Conservation (phyloP, 2,329 filamentous ascomycete species). For the Chalaropsis thielavioides region DNA sequence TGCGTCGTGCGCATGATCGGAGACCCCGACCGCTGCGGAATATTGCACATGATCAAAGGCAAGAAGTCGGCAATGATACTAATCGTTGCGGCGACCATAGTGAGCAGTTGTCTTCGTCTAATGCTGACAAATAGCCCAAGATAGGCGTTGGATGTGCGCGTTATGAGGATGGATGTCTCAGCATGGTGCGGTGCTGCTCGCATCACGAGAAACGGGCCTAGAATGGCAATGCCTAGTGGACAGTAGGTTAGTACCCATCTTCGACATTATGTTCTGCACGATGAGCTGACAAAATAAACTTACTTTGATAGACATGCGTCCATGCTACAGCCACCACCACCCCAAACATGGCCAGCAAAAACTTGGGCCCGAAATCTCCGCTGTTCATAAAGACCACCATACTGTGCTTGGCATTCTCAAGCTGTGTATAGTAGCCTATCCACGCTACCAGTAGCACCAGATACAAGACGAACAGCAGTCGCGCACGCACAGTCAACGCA, state of each 20-base stretch:
- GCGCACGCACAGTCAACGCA: neutral
- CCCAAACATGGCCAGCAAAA: slow-evolving; percentile 12
- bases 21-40: slow-evolving; percentile 9
- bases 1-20: slow-evolving; percentile 2
- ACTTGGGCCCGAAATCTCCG: slow-evolving; percentile 11
- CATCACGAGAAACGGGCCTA: slow-evolving; percentile 21
- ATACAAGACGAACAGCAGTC: slow-evolving; percentile 6
- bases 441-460: slow-evolving; percentile 4
- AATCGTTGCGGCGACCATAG: neutral
- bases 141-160: slow-evolving; percentile 14
- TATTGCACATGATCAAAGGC: slow-evolving; percentile 15
- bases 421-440: slow-evolving; percentile 12
- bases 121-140: slow-evolving; percentile 12
- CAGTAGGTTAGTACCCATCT: neutral
- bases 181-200: slow-evolving; percentile 13
- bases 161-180: slow-evolving; percentile 10
- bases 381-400: slow-evolving; percentile 15
- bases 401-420: neutral
- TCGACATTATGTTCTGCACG: neutral
- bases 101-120: slow-evolving; percentile 5
- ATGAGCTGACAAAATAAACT: neutral
- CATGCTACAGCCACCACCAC: slow-evolving; percentile 7
- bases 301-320: slow-evolving; percentile 14
- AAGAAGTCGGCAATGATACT: slow-evolving; percentile 12
- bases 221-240: slow-evolving; percentile 17